These are phyloP conservation scores for Kwoniella pini DNA, from an alignment of 768 basidiomycete species.

Conservation along the genomic window DNA sequence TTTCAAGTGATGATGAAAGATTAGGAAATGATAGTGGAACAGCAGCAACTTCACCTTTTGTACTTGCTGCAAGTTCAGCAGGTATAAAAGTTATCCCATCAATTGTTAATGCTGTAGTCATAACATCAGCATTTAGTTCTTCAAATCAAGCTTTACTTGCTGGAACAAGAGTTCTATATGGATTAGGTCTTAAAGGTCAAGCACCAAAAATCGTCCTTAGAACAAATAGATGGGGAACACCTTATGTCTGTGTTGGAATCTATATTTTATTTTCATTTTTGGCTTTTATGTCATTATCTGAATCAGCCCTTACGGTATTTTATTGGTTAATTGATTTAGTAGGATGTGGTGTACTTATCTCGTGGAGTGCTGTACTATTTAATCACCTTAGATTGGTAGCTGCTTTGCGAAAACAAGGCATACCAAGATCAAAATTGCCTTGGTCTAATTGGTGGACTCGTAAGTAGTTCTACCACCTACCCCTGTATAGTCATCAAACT, in stretches of 20 bases:
- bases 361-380: constrained; percentile 58
- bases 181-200: constrained; percentile 67
- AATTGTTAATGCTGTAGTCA: constrained; percentile 52
- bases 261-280: constrained; percentile 62
- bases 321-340: constrained; percentile 62
- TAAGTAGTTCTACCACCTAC: constrained; percentile 2
- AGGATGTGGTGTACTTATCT: constrained; percentile 65
- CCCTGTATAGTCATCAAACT: not conserved
- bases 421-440: constrained; percentile 3
- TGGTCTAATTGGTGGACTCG: constrained; percentile 25
- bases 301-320: constrained; percentile 72
- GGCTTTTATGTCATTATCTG: constrained; percentile 75
- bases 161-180: constrained; percentile 27
- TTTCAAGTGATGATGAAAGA: constrained; percentile 62
- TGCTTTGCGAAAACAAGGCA: constrained; percentile 7
- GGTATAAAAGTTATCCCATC: constrained; percentile 35
- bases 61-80: constrained; percentile 7
- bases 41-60: constrained; percentile 10
- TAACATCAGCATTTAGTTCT: constrained; percentile 40
- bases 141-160: constrained; percentile 31
- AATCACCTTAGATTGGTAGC: constrained; percentile 15
- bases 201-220: constrained; percentile 76
- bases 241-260: constrained; percentile 68
- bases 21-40: constrained; percentile 5
- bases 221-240: constrained; percentile 72